Percentiles rank a stretch among this genome's conserved stretches.
These are phyloP conservation scores for Lentinula detonsa DNA, from an alignment of 768 basidiomycete genomes.

Conservation along the genomic window DNA sequence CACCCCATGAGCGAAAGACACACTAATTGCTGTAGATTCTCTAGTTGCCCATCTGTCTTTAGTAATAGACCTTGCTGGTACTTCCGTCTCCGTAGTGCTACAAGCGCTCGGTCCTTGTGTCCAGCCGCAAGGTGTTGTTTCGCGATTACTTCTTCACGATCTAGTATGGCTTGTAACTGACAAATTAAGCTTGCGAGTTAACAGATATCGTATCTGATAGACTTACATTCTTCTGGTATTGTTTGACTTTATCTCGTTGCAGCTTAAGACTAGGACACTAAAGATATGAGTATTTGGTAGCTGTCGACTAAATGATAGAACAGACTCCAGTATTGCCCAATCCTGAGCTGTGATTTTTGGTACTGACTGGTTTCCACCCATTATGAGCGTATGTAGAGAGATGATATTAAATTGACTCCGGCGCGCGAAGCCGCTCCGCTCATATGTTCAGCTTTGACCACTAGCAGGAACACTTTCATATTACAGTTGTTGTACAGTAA, in stretches of 20 bases:
- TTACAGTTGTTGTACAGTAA: too few species aligned
- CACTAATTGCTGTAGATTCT: slow-evolving; percentile 85
- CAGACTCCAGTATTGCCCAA: slow-evolving; percentile 92
- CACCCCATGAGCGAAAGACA: slow-evolving; percentile 17
- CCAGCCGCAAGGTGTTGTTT: slow-evolving; percentile 74
- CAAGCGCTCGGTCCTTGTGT: slow-evolving; percentile 81
- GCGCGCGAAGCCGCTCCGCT: background rate
- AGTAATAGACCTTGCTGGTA: slow-evolving; percentile 85
- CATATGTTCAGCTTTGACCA: background rate
- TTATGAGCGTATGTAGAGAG: slow-evolving; percentile 16
- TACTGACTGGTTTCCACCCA: slow-evolving; percentile 68
- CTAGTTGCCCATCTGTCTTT: slow-evolving; percentile 88
- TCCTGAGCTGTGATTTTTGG: slow-evolving; percentile 94
- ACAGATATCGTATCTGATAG: background rate
- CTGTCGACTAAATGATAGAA: slow-evolving; percentile 15
- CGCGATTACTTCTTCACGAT: slow-evolving; percentile 87
- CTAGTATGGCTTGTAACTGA: slow-evolving; percentile 85
- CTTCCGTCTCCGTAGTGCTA: slow-evolving; percentile 85
- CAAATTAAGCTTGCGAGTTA: background rate
- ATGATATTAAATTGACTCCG: background rate
- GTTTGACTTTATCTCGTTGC: slow-evolving; percentile 91
- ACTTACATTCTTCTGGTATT: slow-evolving; percentile 89
- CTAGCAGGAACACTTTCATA: background rate
- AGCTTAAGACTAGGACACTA: slow-evolving; percentile 90
- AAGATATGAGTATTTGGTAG: slow-evolving; percentile 10